These are phyloP conservation scores for Spongospora subterranea DNA, from an alignment of 208 protist genomes.

Conservation along the genomic window DNA sequence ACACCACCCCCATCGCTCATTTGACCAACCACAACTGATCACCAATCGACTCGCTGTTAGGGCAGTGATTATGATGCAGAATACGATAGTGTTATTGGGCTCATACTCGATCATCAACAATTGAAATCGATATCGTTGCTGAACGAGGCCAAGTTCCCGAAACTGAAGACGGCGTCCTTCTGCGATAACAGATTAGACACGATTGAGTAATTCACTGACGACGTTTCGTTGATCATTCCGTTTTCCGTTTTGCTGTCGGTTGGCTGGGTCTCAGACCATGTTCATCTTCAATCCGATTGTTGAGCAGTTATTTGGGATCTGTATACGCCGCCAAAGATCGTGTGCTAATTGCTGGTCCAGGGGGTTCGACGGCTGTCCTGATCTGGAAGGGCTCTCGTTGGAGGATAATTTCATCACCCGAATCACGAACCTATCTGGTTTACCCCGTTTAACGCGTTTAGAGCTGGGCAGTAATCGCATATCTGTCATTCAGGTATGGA, in stretches of 20 bases:
- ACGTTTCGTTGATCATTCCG: no score
- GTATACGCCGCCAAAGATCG: neutral
- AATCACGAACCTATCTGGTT: slow-evolving; percentile 62
- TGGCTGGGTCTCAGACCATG: no score
- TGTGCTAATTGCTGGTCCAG: neutral
- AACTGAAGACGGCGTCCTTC: slow-evolving; percentile 66
- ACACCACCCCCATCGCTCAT: no score
- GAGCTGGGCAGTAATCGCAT: slow-evolving; percentile 74
- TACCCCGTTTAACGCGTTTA: slow-evolving; percentile 30
- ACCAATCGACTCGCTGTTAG: no score
- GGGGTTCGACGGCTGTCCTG: slow-evolving; percentile 64
- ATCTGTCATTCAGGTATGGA: slow-evolving; percentile 64
- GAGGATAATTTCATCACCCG: slow-evolving; percentile 73
- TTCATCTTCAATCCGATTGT: no score
- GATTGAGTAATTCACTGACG: no score
- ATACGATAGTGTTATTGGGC: no score
- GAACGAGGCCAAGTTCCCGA: neutral
- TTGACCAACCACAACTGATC: no score
- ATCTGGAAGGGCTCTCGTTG: slow-evolving; percentile 72
- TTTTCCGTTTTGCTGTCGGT: no score
- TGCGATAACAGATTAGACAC: slow-evolving; percentile 67
- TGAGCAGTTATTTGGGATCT: no score
- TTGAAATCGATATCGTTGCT: neutral
- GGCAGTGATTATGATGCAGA: no score
- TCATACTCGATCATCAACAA: neutral